Base-by-base conservation (phyloP, 495 filamentous ascomycete genomes). In the Aspergillus bridgeri region DNA sequence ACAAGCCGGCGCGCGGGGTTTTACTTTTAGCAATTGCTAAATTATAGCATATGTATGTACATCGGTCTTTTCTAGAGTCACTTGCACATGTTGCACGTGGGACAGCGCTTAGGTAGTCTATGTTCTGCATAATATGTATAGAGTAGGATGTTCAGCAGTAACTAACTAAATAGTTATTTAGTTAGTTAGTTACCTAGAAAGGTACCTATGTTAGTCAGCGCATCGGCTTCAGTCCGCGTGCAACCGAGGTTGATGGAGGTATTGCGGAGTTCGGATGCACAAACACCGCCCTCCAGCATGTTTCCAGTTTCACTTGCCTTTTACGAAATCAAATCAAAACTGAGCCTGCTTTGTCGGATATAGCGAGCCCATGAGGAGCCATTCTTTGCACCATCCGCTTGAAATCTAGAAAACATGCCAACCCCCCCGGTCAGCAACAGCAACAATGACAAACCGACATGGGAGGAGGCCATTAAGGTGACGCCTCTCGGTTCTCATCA, bases 401-500 rank as follows among this genome's bases (percentile, higher is more conserved):
- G 22, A 7, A 7, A n/a, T 27, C 9, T 50, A 19, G 23, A 43
- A 59, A 21, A 17, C 44, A 62, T 61, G 46, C 18, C 49, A 47
- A 9, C 46, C 49, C 22, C 33, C 54, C 22, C 70, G n/a, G 48
- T 58, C 42, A 46, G 68, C 53, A 70, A 70, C 17, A 3, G 33
- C 33, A 38, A 38, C 9, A 38, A 4, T 38, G 33, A 38, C 33
- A 38, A 38, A 13, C 23, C 64, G 19, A 59, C 76, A 17, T 87
- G 90, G 59, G 79, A 75, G 49, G 76, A 87, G 48, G 86, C 86
- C 42, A 84, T 81, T 17, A 69, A 74, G 13, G 69, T 89, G 21
- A 71, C 71, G 22, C 75, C 71, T n/a, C 53, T 86, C 44, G 81
- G 80, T 58, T 74, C 80, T 1, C 81, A 86, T 63, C 84, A 80